Conservation (phyloP, 805 yeast species). For the Isabelozyma rhagii region DNA sequence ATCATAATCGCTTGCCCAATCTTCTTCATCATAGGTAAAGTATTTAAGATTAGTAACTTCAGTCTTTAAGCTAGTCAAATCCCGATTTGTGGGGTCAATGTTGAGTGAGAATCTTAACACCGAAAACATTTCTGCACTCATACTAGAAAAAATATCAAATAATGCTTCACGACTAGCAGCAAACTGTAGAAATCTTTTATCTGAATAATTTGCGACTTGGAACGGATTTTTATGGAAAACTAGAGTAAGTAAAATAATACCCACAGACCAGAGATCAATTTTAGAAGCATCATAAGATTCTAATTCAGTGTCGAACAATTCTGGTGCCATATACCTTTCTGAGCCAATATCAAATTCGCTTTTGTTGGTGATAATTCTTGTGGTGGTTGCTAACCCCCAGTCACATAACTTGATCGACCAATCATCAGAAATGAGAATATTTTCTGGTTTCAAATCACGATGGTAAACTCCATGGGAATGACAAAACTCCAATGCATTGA, state of each 20-base stretch:
- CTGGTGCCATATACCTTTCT: constrained; percentile 95
- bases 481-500: constrained; percentile 50
- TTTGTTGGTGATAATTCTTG: constrained; percentile 51
- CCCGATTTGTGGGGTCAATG: constrained; percentile 84
- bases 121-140: constrained; percentile 84
- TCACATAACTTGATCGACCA: constrained; percentile 58
- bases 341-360: constrained; percentile 76
- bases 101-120: constrained; percentile 75
- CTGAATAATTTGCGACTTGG: constrained; percentile 73
- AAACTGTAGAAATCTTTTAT: constrained; percentile 80
- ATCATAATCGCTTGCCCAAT: constrained; percentile 48
- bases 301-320: constrained; percentile 61
- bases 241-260: constrained; percentile 75
- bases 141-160: constrained; percentile 85
- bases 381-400: constrained; percentile 58
- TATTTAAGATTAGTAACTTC: constrained; percentile 60
- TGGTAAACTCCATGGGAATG: constrained; percentile 49
- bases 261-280: constrained; percentile 88
- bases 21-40: constrained; percentile 78
- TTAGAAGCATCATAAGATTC: constrained; percentile 73
- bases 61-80: constrained; percentile 53
- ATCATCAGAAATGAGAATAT: constrained; percentile 50
- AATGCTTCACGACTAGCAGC: constrained; percentile 84
- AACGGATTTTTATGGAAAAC: constrained; percentile 91
- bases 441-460: constrained; percentile 58